Percentiles rank a stretch among this genome's conserved stretches.
Conservation (phyloP, 2,329 filamentous ascomycete genomes). For the Colletotrichum endophyticum region DNA sequence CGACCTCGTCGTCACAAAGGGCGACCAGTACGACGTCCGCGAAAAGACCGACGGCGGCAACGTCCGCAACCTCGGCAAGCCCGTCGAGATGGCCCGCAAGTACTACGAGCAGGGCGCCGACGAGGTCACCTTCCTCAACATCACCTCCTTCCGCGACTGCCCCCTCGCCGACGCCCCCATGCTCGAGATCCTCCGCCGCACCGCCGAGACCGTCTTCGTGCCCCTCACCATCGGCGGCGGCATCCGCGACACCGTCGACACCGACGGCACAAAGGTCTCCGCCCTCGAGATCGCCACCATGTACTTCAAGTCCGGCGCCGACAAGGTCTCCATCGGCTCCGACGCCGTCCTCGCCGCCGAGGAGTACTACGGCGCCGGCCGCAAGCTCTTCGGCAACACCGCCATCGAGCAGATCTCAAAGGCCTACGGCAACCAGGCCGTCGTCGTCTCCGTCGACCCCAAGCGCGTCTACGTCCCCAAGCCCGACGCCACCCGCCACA, state of each 20-base stretch:
- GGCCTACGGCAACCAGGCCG: slow-evolving; percentile 95
- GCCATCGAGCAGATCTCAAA: slow-evolving; percentile 94
- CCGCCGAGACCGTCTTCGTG: slow-evolving; percentile 92
- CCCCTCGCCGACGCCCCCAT: slow-evolving; percentile 92
- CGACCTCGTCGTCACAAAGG: slow-evolving; percentile 96
- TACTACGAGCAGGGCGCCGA: slow-evolving; percentile 98
- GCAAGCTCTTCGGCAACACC: slow-evolving; percentile 76
- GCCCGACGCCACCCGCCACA: slow-evolving; percentile 72
- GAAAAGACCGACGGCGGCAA: slow-evolving; percentile 72
- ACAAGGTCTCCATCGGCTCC: slow-evolving; percentile 96
- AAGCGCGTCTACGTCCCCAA: slow-evolving; percentile 87
- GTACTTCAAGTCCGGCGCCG: slow-evolving; percentile 96
- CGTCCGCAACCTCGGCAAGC: slow-evolving; percentile 95
- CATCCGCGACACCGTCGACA: slow-evolving; percentile 90
- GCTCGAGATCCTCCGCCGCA: slow-evolving; percentile 88
- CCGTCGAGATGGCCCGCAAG: slow-evolving; percentile 88
- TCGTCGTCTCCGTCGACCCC: slow-evolving; percentile 94
- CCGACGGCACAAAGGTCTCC: slow-evolving; percentile 83
- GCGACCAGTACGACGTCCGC: slow-evolving; percentile 97
- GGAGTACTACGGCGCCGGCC: slow-evolving; percentile 78
- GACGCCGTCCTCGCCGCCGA: slow-evolving; percentile 94
- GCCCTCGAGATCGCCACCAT: slow-evolving; percentile 92
- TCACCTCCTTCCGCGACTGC: slow-evolving; percentile 96
- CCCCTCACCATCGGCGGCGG: slow-evolving; percentile 95
- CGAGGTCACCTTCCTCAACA: slow-evolving; percentile 97